These are phyloP conservation scores for Lippia alba DNA, from an alignment of 305 asterid genomes.

Conservation along the genomic window DNA sequence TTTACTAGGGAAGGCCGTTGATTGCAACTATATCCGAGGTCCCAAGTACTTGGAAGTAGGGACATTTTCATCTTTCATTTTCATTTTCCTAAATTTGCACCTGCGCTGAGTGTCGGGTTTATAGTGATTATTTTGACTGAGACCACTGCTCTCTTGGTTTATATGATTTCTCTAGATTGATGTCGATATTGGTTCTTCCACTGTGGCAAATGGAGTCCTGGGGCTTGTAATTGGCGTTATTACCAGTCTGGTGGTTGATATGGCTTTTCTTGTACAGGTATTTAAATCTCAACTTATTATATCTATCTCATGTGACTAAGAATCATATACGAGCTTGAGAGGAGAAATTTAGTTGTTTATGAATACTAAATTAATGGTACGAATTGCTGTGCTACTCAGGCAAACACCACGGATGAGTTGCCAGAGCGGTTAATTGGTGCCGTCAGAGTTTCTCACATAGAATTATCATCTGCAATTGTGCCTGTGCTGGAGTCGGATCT, in stretches of 20 bases:
- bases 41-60: slow-evolving; percentile 87
- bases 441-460: slow-evolving; percentile 83
- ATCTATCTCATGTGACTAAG: slow-evolving; percentile 7
- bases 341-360: background rate
- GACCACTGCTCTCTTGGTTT: slow-evolving; percentile 15
- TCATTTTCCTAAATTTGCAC: slow-evolving; percentile 17
- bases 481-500: slow-evolving; percentile 72
- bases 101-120: slow-evolving; percentile 3
- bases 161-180: slow-evolving; percentile 62
- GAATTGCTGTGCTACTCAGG: slow-evolving; percentile 51
- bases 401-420: slow-evolving; percentile 80
- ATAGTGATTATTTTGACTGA: slow-evolving; percentile 27
- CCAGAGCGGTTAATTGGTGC: slow-evolving; percentile 96
- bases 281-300: slow-evolving; percentile 18
- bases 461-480: slow-evolving; percentile 81
- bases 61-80: slow-evolving; percentile 10
- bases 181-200: slow-evolving; percentile 94
- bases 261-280: slow-evolving; percentile 99
- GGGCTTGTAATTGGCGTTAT: slow-evolving; percentile 97
- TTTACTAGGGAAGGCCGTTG: slow-evolving; percentile 92
- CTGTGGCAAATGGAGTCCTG: slow-evolving; percentile 97
- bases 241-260: slow-evolving; percentile 88
- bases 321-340: slow-evolving; percentile 1
- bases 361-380: slow-evolving; percentile 26
- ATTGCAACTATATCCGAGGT: slow-evolving; percentile 88